Conservation (phyloP, 2,329 filamentous ascomycete species). For the Plectosphaerella cucumerina region DNA sequence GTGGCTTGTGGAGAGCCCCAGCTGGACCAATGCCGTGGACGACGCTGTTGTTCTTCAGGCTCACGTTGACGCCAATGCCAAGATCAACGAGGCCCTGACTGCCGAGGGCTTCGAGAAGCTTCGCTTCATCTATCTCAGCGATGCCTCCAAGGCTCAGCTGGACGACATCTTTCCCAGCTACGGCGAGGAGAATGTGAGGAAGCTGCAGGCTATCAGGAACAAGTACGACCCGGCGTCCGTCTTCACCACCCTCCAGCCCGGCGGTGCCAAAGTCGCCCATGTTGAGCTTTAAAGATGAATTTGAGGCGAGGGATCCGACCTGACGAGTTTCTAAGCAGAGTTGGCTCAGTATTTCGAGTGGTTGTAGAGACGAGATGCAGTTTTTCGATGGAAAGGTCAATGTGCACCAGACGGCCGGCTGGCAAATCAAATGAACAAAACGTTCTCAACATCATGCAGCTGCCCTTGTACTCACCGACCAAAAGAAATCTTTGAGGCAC, state of each 20-base stretch:
- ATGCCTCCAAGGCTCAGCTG: conserved; percentile 29
- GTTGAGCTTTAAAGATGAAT: too few species aligned
- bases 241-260: conserved; percentile 29
- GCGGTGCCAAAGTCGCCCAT: conserved; percentile 32
- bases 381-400: too few species aligned
- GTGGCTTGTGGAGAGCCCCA: neutral
- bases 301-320: too few species aligned
- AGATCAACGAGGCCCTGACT: conserved; percentile 19
- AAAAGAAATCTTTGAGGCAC: too few species aligned
- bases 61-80: conserved; percentile 19
- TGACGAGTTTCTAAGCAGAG: too few species aligned
- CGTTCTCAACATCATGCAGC: too few species aligned
- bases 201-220: conserved; percentile 21
- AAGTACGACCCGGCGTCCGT: conserved; percentile 32
- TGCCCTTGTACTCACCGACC: too few species aligned
- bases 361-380: too few species aligned
- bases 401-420: too few species aligned
- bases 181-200: conserved; percentile 30
- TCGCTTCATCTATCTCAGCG: conserved; percentile 41
- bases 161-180: conserved; percentile 37
- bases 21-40: conserved; percentile 19
- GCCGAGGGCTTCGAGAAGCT: conserved; percentile 25
- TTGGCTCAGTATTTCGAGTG: too few species aligned
- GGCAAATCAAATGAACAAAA: too few species aligned
- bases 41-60: conserved; percentile 26